phyloP scores from a whole-genome alignment of 2,329 filamentous ascomycete species.

The Nectriaceae sp. region DNA sequence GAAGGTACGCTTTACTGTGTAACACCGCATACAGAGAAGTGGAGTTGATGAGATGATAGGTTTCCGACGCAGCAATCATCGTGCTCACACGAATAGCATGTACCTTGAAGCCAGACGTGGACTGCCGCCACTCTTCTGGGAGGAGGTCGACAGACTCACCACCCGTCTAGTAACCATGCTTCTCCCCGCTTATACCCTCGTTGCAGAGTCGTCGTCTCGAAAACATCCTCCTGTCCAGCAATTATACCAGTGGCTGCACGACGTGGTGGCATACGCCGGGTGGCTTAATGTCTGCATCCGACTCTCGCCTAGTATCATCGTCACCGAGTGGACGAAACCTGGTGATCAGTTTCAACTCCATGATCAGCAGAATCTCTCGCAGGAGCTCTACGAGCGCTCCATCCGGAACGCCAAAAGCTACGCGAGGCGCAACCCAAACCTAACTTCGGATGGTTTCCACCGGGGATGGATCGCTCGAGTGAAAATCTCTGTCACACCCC shows the following conservation, averaged over 20 bases:
- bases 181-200: slow-evolving; percentile 24
- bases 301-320: slow-evolving; percentile 24
- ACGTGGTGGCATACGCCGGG: slow-evolving; percentile 31
- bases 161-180: slow-evolving; percentile 24
- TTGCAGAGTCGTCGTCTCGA: slow-evolving; percentile 11
- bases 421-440: slow-evolving; percentile 1
- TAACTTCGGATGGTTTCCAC: background rate
- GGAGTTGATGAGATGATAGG: slow-evolving; percentile 20
- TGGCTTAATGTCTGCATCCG: slow-evolving; percentile 33
- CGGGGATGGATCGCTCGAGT: slow-evolving; percentile 25
- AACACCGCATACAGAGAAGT: background rate
- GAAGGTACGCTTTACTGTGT: slow-evolving; percentile 28
- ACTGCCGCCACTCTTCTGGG: slow-evolving; percentile 32
- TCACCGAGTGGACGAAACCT: slow-evolving; percentile 30
- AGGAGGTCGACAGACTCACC: slow-evolving; percentile 30
- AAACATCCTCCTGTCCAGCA: slow-evolving; percentile 5
- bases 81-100: slow-evolving; percentile 25
- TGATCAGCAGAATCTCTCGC: slow-evolving; percentile 23
- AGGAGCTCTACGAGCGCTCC: slow-evolving; percentile 18
- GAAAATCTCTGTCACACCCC: slow-evolving; percentile 33
- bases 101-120: slow-evolving; percentile 23
- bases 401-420: slow-evolving; percentile 8
- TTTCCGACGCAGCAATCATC: slow-evolving; percentile 30
- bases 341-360: slow-evolving; percentile 27
- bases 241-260: slow-evolving; percentile 30